A percentile compares a stretch with the other conserved stretches of the same genome.
Conservation (phyloP, 2,329 filamentous ascomycete genomes). For the Setomelanomma holmii region DNA sequence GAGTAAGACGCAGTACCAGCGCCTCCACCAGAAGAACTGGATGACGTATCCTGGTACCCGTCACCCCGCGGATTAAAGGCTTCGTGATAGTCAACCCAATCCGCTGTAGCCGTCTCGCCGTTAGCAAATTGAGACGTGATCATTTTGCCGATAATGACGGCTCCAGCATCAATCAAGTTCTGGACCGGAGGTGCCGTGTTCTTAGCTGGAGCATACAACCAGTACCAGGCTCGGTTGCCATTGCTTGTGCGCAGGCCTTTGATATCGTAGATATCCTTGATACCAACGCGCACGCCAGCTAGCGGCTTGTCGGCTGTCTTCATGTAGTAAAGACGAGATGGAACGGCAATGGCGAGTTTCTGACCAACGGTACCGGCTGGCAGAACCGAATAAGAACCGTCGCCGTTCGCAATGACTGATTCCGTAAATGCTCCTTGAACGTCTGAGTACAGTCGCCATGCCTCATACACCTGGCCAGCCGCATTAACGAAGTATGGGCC, state of each 20-base stretch:
- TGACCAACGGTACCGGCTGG: conserved; percentile 43
- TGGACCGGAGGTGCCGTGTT: conserved; percentile 61
- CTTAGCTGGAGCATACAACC: conserved; percentile 57
- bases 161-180: conserved; percentile 66
- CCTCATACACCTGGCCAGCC: conserved; percentile 56
- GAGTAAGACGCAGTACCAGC: conserved; percentile 55
- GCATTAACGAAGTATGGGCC: conserved; percentile 61
- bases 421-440: conserved; percentile 59
- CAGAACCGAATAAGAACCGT: conserved; percentile 54
- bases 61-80: conserved; percentile 55
- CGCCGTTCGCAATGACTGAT: conserved; percentile 48
- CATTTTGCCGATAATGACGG: conserved; percentile 57
- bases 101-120: conserved; percentile 57
- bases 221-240: conserved; percentile 66
- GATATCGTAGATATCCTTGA: conserved; percentile 70
- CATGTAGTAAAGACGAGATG: conserved; percentile 66
- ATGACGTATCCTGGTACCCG: conserved; percentile 55
- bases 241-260: conserved; percentile 63
- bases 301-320: conserved; percentile 62
- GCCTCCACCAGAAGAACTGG: conserved; percentile 57
- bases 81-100: conserved; percentile 57
- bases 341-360: conserved; percentile 57
- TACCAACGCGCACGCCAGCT: conserved; percentile 65
- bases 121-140: conserved; percentile 56
- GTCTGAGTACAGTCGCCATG: conserved; percentile 60